These are phyloP conservation scores for Coemansia sp. DNA, from an alignment of 192 early-diverging fungal species.

Conservation along the genomic window DNA sequence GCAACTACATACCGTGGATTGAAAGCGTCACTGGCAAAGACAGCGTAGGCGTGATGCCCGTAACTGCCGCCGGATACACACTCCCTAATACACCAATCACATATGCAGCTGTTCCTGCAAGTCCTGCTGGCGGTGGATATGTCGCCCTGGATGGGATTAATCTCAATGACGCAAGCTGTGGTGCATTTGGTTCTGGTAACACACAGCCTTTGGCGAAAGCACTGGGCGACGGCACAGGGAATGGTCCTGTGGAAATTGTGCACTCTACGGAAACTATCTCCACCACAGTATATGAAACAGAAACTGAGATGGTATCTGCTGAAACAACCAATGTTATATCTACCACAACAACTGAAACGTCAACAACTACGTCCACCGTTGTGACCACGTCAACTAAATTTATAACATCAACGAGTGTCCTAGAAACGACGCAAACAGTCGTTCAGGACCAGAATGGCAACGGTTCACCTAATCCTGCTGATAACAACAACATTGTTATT, in stretches of 20 bases:
- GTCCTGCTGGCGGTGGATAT: neutral
- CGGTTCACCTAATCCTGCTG: neutral
- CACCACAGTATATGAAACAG: neutral
- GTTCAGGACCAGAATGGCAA: neutral
- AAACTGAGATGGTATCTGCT: neutral
- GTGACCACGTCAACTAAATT: constrained; percentile 1
- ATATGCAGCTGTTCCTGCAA: neutral
- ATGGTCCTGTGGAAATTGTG: neutral
- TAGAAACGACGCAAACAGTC: neutral
- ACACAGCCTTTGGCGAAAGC: no score
- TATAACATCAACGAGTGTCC: neutral
- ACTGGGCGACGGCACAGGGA: no score
- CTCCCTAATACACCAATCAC: neutral
- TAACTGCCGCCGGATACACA: neutral
- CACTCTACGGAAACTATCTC: neutral
- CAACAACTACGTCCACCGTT: constrained; percentile 2
- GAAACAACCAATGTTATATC: neutral
- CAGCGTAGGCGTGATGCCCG: neutral
- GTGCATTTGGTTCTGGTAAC: neutral
- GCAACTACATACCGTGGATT: constrained; percentile 37
- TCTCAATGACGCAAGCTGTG: neutral
- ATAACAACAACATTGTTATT: constrained; percentile 1
- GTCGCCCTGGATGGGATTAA: neutral
- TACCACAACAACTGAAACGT: neutral
- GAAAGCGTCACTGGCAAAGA: neutral